Evolutionary conservation across 148 eudicot genomes (phyloP).

Genomic region (Camellia lanceoleosa): DNA sequence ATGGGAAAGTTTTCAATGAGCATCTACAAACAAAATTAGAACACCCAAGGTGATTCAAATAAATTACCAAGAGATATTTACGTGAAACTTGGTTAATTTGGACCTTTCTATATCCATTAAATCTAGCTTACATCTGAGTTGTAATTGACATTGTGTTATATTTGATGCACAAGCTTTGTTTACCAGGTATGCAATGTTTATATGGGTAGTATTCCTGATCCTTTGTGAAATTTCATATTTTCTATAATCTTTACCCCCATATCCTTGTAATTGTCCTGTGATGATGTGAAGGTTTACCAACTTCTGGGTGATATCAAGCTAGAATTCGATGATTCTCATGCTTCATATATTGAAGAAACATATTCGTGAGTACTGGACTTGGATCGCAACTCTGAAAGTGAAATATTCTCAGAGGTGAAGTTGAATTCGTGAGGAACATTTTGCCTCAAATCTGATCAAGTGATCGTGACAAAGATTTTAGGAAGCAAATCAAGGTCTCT

Average conservation of each 20-base stretch:
- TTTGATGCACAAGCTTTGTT: not conserved
- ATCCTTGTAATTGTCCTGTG: conserved; percentile 7
- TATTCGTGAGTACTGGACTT: conserved; percentile 71
- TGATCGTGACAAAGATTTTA: conserved; percentile 62
- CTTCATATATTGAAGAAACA: conserved; percentile 32
- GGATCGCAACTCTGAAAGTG: conserved; percentile 63
- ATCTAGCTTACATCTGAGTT: not conserved
- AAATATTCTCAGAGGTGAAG: conserved; percentile 54
- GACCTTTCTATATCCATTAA: not conserved
- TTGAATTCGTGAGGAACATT: conserved; percentile 59
- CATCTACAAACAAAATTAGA: not conserved
- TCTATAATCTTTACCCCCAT: not conserved
- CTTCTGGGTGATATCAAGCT: conserved; percentile 73
- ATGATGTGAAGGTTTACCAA: conserved; percentile 60
- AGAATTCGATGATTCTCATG: conserved; percentile 55
- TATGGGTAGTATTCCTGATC: not conserved
- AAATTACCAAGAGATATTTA: not conserved
- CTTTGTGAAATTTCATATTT: not conserved
- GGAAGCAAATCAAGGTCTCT: conserved; percentile 57
- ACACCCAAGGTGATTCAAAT: not conserved
- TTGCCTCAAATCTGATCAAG: conserved; percentile 76
- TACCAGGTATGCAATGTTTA: not conserved
- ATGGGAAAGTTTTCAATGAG: not conserved
- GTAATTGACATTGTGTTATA: not conserved
- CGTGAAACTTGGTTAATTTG: not conserved